These are phyloP conservation scores for Cercospora beticola DNA, from an alignment of 2,329 filamentous ascomycete genomes.

Conservation along the genomic window DNA sequence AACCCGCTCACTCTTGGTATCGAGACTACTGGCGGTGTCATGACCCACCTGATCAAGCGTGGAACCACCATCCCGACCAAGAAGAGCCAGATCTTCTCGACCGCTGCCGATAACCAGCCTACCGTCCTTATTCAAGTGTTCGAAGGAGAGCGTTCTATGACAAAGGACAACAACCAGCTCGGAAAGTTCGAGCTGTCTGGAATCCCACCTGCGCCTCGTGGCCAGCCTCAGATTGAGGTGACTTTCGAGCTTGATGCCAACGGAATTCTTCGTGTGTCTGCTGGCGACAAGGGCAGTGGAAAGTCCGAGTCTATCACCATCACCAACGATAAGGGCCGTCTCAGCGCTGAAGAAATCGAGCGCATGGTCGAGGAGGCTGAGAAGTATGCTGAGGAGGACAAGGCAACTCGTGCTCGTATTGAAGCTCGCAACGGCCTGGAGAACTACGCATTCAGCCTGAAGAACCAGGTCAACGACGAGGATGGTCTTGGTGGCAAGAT, in stretches of 20 bases:
- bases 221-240: slow-evolving; percentile 97
- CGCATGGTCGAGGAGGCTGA: slow-evolving; percentile 98
- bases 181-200: slow-evolving; percentile 98
- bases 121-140: slow-evolving; percentile 99
- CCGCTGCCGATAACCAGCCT: slow-evolving; percentile 95
- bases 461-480: slow-evolving; percentile 98
- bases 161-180: slow-evolving; percentile 70
- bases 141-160: slow-evolving; percentile 80
- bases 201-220: slow-evolving; percentile 91
- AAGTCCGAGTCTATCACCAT: slow-evolving; percentile 98
- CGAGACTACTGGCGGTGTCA: slow-evolving; percentile 95
- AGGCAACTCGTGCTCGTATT: slow-evolving; percentile 94
- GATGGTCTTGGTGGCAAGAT: slow-evolving; percentile 98
- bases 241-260: slow-evolving; percentile 98
- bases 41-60: slow-evolving; percentile 96
- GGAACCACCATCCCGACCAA: slow-evolving; percentile 99
- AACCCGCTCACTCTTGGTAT: slow-evolving; percentile 97
- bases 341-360: slow-evolving; percentile 95
- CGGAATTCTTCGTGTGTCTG: slow-evolving; percentile 95
- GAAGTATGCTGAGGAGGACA: slow-evolving; percentile 99
- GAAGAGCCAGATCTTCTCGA: slow-evolving; percentile 98
- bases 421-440: slow-evolving; percentile 94
- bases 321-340: slow-evolving; percentile 98
- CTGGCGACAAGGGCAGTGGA: slow-evolving; percentile 96
- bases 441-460: slow-evolving; percentile 98